A percentile compares a stretch with the other conserved stretches of the same genome.
These are phyloP conservation scores for Lactarius deliciosus DNA, from an alignment of 768 basidiomycete genomes.

Conservation along the genomic window DNA sequence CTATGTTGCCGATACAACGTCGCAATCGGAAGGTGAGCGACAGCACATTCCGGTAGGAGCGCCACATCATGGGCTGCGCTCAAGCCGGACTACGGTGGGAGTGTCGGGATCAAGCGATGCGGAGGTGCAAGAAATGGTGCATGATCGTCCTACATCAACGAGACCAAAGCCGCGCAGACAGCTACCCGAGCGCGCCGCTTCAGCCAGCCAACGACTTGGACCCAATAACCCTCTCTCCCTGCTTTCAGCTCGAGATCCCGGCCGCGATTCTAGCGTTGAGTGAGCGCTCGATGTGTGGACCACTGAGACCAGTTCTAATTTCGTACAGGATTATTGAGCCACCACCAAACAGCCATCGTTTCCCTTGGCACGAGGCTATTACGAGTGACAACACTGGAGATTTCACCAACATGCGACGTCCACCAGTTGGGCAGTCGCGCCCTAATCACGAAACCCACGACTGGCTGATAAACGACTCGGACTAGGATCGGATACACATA, in stretches of 20 bases:
- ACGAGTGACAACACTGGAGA: neutral
- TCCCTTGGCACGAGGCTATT: neutral
- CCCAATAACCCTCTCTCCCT: neutral
- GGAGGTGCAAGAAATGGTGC: neutral
- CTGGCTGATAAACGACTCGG: conserved; percentile 26
- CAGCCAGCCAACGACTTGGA: conserved; percentile 3
- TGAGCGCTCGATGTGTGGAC: conserved; percentile 5
- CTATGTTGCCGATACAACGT: neutral
- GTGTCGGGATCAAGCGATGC: conserved; percentile 7
- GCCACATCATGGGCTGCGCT: neutral
- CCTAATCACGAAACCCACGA: conserved; percentile 15
- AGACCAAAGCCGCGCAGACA: conserved; percentile 17
- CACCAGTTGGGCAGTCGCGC: neutral
- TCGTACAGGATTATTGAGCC: conserved; percentile 18
- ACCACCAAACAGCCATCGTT: neutral
- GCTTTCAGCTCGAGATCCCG: neutral
- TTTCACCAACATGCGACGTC: neutral
- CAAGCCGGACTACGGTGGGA: neutral
- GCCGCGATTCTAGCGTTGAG: conserved; percentile 23
- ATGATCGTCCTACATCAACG: conserved; percentile 4
- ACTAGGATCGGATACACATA: conserved; percentile 15
- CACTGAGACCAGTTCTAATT: conserved; percentile 5
- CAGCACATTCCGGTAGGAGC: neutral
- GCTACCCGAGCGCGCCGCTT: neutral
- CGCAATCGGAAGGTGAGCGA: neutral